phyloP scores from a whole-genome alignment of 495 filamentous ascomycete species.

The Neurospora sp. region DNA sequence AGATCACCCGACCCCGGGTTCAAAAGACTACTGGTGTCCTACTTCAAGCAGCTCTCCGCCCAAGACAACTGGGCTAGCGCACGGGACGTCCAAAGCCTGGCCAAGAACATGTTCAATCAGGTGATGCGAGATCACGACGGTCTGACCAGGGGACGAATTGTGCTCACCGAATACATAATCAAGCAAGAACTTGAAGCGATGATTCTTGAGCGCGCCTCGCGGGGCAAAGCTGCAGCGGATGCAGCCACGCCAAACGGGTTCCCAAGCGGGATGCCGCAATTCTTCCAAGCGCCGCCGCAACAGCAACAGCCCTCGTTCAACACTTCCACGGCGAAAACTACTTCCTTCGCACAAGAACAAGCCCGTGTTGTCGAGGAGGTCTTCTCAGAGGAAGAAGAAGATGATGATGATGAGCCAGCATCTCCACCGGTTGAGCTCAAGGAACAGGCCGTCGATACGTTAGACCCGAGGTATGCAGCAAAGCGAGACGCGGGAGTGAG shows the following conservation, averaged over 20 bases:
- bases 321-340: not conserved
- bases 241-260: not conserved
- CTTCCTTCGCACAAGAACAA: not conserved
- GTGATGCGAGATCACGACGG: conserved; percentile 25
- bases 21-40: conserved; percentile 14
- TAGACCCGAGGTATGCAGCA: not conserved
- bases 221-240: conserved; percentile 4
- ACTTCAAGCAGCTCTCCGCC: conserved; percentile 32
- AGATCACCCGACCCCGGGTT: conserved; percentile 16
- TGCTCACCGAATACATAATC: conserved; percentile 25
- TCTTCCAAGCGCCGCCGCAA: not conserved
- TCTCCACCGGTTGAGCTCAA: not conserved
- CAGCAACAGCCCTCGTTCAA: not conserved
- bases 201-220: conserved; percentile 33
- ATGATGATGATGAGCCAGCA: not conserved
- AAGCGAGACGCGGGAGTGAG: conserved; percentile 46
- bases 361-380: not conserved
- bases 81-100: conserved; percentile 50
- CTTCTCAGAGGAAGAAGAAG: not conserved
- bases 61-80: conserved; percentile 59
- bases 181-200: conserved; percentile 30
- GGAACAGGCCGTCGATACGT: conserved; percentile 1
- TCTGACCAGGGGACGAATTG: conserved; percentile 2
- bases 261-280: not conserved
- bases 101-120: conserved; percentile 40